Percentiles rank a stretch among this genome's conserved stretches.
phyloP scores from a whole-genome alignment of 1,284 basidiomycete species.

The Austroboletus olivaceoglutinosus region DNA sequence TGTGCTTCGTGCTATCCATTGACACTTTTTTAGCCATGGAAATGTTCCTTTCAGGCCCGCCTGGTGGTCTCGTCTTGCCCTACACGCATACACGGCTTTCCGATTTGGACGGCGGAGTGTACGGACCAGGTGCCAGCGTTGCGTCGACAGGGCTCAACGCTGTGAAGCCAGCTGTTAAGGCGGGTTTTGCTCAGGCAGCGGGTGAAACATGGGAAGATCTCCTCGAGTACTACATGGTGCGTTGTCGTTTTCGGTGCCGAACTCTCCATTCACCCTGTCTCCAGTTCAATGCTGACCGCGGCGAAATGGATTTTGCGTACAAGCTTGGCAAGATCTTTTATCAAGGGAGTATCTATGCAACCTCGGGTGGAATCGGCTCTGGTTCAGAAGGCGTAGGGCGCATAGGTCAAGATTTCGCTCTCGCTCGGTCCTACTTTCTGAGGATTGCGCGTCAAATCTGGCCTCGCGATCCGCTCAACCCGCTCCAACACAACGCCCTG shows the following conservation, averaged over 20 bases:
- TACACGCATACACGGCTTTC: constrained; percentile 82
- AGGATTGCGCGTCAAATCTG: constrained; percentile 80
- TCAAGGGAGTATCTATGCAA: constrained; percentile 81
- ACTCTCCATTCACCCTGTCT: constrained; percentile 6
- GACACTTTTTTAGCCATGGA: constrained; percentile 52
- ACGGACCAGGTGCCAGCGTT: constrained; percentile 90
- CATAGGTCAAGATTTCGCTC: constrained; percentile 69
- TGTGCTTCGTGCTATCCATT: not conserved
- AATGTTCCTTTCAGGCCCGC: constrained; percentile 80
- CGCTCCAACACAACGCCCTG: constrained; percentile 42
- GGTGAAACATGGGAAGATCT: constrained; percentile 93
- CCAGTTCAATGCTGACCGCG: constrained; percentile 89
- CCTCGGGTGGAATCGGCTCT: constrained; percentile 71
- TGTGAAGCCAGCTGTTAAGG: constrained; percentile 75
- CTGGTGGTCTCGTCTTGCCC: constrained; percentile 86
- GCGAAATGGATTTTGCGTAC: constrained; percentile 82
- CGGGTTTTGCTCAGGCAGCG: constrained; percentile 74
- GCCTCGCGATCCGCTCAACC: constrained; percentile 69
- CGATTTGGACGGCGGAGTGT: constrained; percentile 88
- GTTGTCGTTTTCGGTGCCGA: constrained; percentile 18
- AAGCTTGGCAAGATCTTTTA: constrained; percentile 92
- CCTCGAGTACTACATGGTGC: constrained; percentile 84
- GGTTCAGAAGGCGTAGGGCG: constrained; percentile 86
- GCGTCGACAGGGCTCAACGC: constrained; percentile 80
- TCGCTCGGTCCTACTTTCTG: constrained; percentile 80